Base-by-base conservation (phyloP, 1,284 basidiomycete species). In the Heterobasidion parviporum region DNA sequence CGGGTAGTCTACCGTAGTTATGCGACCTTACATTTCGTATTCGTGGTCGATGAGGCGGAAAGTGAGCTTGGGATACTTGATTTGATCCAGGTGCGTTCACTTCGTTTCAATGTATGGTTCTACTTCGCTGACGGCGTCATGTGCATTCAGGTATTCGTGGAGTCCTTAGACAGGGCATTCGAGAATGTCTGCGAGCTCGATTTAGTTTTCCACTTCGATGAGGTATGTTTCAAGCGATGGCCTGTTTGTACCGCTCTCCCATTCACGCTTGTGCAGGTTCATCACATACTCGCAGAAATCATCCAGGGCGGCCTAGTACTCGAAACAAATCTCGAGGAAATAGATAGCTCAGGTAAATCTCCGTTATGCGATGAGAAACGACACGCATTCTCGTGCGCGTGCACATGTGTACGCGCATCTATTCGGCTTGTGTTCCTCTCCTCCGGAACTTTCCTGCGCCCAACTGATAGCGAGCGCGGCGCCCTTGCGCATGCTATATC, bases 131-230 rank as follows among this genome's bases (percentile, higher is more conserved):
- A 16, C 33, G 20, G 45, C 20, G 32, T 14, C 16, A 26, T 43
- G 53, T 10, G 6, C 16, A 57, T 3, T 45, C 54, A 85, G 93
- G 96, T 99, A 10, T 94, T 99, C 67, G 97, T 99, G 50, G 97
- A 99, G 74, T 89, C 92, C 1, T 78, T 99, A 33, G 97, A 99
- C 69, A 79, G 93, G 49, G 87, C 92, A 26, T 99, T 99, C 67
- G 94, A 98, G 74, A 98, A 98, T 65, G 97, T 99, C 0, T 99
- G 97, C 74, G 97, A 99, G 72, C 78, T 99, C 49, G 97, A 99
- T 69, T 79, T 99, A 32, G 96, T 99, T 57, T 99, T 99, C 71
- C 94, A 98, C 72, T 99, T 98, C 65, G 96, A 99, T 69, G 92
- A 98, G 77, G 95, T 94, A 59, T 45, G 78, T 65, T 44, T 26